A percentile compares a stretch with the other conserved stretches of the same genome.
Conservation (phyloP, 345 rosid species). For the Rhizophora mangle region DNA sequence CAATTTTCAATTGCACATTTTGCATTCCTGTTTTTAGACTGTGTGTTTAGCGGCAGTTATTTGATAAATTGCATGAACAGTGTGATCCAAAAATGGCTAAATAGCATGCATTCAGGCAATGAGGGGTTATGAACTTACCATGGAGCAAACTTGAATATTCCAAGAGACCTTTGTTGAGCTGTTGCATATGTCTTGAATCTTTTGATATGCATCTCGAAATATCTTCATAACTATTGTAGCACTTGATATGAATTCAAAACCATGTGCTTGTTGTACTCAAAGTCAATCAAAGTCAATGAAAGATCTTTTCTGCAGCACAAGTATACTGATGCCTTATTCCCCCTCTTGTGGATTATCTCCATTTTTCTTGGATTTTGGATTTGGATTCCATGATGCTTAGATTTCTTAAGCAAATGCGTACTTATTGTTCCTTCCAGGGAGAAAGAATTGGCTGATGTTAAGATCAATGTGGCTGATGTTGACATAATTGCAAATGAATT, state of each 20-base stretch:
- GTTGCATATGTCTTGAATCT: too few relatives aligned
- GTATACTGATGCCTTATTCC: not conserved
- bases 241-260: not conserved
- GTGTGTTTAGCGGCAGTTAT: too few relatives aligned
- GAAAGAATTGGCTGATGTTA: slow-evolving; percentile 94
- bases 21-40: too few relatives aligned
- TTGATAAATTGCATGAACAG: too few relatives aligned
- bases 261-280: too few relatives aligned
- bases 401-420: not conserved
- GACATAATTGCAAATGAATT: slow-evolving; percentile 89
- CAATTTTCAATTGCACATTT: too few relatives aligned
- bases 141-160: too few relatives aligned
- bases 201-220: not conserved
- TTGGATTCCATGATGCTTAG: not conserved
- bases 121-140: too few relatives aligned
- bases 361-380: not conserved
- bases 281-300: too few relatives aligned
- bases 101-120: too few relatives aligned
- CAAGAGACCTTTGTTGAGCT: too few relatives aligned
- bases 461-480: slow-evolving; percentile 85
- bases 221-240: not conserved
- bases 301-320: not conserved
- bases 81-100: too few relatives aligned
- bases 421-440: slow-evolving; percentile 43
- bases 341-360: not conserved